Percentiles rank a stretch among this genome's conserved stretches.
These are phyloP conservation scores for Debaryomyces tyrocola DNA, from an alignment of 805 yeast genomes.

Conservation along the genomic window DNA sequence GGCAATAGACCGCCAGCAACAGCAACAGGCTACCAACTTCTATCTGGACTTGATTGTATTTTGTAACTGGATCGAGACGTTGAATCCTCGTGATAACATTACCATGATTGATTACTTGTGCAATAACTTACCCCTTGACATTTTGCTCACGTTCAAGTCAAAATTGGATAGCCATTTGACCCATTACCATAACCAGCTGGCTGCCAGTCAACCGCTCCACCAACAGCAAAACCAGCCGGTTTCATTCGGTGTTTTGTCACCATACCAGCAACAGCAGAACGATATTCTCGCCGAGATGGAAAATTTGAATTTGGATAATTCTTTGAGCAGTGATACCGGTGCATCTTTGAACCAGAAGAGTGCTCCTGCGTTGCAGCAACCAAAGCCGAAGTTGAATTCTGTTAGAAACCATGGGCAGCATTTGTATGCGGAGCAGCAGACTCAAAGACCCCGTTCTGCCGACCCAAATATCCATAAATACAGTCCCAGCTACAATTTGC, in stretches of 20 bases:
- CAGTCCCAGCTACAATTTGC: conserved; percentile 1
- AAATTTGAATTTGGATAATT: conserved; percentile 11
- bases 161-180: conserved; percentile 43
- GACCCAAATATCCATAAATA: conserved; percentile 36
- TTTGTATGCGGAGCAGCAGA: conserved; percentile 18
- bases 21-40: conserved; percentile 28
- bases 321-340: conserved; percentile 6
- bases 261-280: conserved; percentile 8
- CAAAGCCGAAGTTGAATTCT: conserved; percentile 39
- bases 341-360: conserved; percentile 6
- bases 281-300: conserved; percentile 18
- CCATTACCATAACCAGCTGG: conserved; percentile 1
- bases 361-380: conserved; percentile 29
- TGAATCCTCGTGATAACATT: conserved; percentile 52
- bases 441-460: conserved; percentile 45
- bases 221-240: conserved; percentile 1
- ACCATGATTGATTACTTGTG: conserved; percentile 56
- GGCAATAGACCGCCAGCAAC: conserved; percentile 14
- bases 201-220: background rate
- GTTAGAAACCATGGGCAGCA: conserved; percentile 16
- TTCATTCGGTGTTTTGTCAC: conserved; percentile 5
- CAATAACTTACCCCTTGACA: conserved; percentile 50
- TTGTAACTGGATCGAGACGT: conserved; percentile 50
- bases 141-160: conserved; percentile 47
- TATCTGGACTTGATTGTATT: conserved; percentile 52